Evolutionary conservation across 2,329 filamentous ascomycete genomes (phyloP).

Genomic region (Clonostachys byssicola): DNA sequence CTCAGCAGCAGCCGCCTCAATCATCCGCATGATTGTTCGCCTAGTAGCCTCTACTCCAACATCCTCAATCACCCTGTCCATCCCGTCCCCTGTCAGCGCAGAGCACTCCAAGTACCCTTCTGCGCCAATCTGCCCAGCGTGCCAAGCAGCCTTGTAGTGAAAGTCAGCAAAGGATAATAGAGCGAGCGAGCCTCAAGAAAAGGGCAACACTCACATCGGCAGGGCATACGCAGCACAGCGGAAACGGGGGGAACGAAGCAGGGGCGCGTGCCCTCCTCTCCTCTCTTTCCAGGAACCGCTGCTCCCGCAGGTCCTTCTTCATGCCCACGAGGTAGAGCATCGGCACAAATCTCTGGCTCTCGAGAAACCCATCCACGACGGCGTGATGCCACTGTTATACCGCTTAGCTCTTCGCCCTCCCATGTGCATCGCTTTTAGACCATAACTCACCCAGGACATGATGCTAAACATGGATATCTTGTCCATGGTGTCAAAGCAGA

Average conservation of each 20-base stretch:
- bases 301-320: constrained; percentile 23
- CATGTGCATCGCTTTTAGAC: background rate
- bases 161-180: background rate
- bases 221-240: constrained; percentile 21
- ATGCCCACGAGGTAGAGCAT: constrained; percentile 23
- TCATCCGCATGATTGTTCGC: constrained; percentile 7
- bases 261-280: constrained; percentile 1
- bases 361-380: constrained; percentile 16
- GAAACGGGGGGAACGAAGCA: constrained; percentile 8
- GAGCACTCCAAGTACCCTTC: constrained; percentile 26
- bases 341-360: constrained; percentile 9
- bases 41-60: constrained; percentile 13
- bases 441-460: constrained; percentile 23
- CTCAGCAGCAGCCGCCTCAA: background rate
- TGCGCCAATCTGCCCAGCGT: constrained; percentile 20
- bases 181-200: background rate
- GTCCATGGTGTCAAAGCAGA: constrained; percentile 31
- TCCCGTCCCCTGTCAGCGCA: constrained; percentile 25
- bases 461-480: constrained; percentile 24
- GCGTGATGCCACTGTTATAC: constrained; percentile 20
- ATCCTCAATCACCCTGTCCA: constrained; percentile 20
- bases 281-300: constrained; percentile 2
- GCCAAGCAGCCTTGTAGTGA: constrained; percentile 19
- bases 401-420: background rate
- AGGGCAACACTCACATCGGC: constrained; percentile 14